phyloP scores from a whole-genome alignment of 352 stramenopile genomes.

The Globisporangium uncinulatum region DNA sequence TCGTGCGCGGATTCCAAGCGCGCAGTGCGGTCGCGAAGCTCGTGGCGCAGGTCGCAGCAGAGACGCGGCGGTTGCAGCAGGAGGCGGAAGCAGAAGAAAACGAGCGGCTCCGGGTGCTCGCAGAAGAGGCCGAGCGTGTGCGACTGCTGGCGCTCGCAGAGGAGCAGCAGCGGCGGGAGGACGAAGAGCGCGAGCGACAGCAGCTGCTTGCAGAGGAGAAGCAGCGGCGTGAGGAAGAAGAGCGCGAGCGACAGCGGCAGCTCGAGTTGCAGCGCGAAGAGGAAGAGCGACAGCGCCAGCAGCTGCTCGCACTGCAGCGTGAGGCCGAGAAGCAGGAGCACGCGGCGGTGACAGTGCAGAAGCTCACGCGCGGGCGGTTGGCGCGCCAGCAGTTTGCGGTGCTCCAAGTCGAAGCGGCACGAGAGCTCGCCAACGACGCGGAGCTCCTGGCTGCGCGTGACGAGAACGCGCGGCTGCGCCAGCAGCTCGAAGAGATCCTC shows the following conservation, averaged over 20 bases:
- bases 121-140: slow-evolving; percentile 16
- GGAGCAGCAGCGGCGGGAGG: background rate
- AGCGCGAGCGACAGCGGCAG: slow-evolving; percentile 19
- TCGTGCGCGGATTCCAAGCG: slow-evolving; percentile 42
- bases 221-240: slow-evolving; percentile 26
- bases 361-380: slow-evolving; percentile 37
- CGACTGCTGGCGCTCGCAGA: slow-evolving; percentile 5
- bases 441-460: slow-evolving; percentile 34
- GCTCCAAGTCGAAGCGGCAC: slow-evolving; percentile 41
- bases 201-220: slow-evolving; percentile 21
- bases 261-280: slow-evolving; percentile 24
- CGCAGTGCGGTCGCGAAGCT: slow-evolving; percentile 33
- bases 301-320: slow-evolving; percentile 9
- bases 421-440: slow-evolving; percentile 15
- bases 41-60: slow-evolving; percentile 25
- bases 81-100: slow-evolving; percentile 22
- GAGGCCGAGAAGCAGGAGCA: slow-evolving; percentile 32
- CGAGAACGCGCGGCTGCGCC: slow-evolving; percentile 50
- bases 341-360: slow-evolving; percentile 29
- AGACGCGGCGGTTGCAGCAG: slow-evolving; percentile 27
- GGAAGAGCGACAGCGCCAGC: slow-evolving; percentile 25
- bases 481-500: slow-evolving; percentile 54
- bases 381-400: slow-evolving; percentile 44
- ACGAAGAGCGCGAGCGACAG: slow-evolving; percentile 19
- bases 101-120: slow-evolving; percentile 11